phyloP scores from a whole-genome alignment of 768 basidiomycete species.

The Strobilomyces confusus region DNA sequence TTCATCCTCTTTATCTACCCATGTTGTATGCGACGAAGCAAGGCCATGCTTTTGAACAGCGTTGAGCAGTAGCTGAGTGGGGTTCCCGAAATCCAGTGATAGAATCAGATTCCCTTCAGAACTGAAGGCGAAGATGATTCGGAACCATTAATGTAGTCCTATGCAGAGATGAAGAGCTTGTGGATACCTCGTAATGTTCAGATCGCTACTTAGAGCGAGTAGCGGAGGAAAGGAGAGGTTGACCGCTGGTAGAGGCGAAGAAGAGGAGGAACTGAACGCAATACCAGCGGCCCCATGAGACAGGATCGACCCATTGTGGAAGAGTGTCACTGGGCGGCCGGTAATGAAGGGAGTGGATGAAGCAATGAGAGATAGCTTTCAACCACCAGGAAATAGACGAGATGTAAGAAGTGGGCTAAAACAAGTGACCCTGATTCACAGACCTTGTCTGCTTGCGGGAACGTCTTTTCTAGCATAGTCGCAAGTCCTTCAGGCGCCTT shows the following conservation, averaged over 20 bases:
- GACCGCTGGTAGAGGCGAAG: conserved; percentile 8
- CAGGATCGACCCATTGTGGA: conserved; percentile 50
- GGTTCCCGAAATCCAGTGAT: conserved; percentile 52
- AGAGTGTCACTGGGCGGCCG: conserved; percentile 67
- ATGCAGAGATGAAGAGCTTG: background rate
- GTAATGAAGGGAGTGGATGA: conserved; percentile 79
- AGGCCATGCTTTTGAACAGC: conserved; percentile 43
- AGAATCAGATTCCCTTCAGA: conserved; percentile 73
- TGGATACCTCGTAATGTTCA: conserved; percentile 54
- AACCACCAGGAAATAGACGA: background rate
- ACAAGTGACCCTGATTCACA: conserved; percentile 14
- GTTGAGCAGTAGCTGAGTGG: conserved; percentile 54
- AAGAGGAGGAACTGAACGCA: conserved; percentile 34
- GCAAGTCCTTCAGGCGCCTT: conserved; percentile 53
- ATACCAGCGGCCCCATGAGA: conserved; percentile 71
- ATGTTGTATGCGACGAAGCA: conserved; percentile 17
- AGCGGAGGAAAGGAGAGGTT: conserved; percentile 38
- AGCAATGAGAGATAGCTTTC: conserved; percentile 62
- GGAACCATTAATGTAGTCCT: background rate
- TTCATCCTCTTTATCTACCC: conserved; percentile 48
- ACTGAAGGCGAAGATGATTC: conserved; percentile 20
- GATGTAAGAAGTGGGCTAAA: background rate
- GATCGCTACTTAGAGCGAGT: conserved; percentile 36
- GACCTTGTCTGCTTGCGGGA: conserved; percentile 50
- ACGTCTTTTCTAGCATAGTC: conserved; percentile 36